Evolutionary conservation across 768 basidiomycete genomes (phyloP), one percentile per base, ranked within the genome.

Genomic region (Rubroboletus satanas): DNA sequence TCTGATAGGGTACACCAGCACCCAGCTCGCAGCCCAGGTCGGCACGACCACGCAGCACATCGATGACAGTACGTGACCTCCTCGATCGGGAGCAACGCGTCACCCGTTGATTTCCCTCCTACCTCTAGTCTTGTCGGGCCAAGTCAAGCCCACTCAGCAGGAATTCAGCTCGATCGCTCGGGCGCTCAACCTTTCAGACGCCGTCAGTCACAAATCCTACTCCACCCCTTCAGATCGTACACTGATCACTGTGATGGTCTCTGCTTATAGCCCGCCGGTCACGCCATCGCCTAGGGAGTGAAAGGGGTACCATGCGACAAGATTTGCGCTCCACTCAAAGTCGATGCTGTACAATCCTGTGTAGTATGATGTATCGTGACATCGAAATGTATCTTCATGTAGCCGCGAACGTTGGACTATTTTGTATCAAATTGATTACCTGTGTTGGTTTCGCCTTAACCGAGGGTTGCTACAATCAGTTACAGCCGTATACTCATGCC

Each of bases 81-180:
- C 11, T 46, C 15, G 9, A 33, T 17, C 23, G 18, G 2, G 9
- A 14, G 3, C 7, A 15, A 23, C 3, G n/a, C 39, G 15, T 15
- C 26, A 18, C 12, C 14, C 43, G 14, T 32, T 46, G 11, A 43
- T 28, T 36, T 2, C 29, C 28, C 28, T n/a, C 45, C 23, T 36
- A 17, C 28, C 28, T 36, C 26, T 33, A 86, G 85, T 87, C 59
- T 75, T 80, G 67, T 73, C 74, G 11, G 83, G 78, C 7, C 59
- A 18, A 0, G 36, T 14, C 5, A 77, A 62, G 54, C 77, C 85
- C 14, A 79, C 79, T 9, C 56, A 69, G 8, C 54, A 61, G 0
- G 85, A 87, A 60, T 85, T 83, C 68, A 65, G 72, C 35, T 65
- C 66, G 26, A 72, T 87, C 54, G 79, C 81, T 0, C 9, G 11